Base-by-base conservation (phyloP, 2,329 filamentous ascomycete species). In the Colletotrichum lentis region DNA sequence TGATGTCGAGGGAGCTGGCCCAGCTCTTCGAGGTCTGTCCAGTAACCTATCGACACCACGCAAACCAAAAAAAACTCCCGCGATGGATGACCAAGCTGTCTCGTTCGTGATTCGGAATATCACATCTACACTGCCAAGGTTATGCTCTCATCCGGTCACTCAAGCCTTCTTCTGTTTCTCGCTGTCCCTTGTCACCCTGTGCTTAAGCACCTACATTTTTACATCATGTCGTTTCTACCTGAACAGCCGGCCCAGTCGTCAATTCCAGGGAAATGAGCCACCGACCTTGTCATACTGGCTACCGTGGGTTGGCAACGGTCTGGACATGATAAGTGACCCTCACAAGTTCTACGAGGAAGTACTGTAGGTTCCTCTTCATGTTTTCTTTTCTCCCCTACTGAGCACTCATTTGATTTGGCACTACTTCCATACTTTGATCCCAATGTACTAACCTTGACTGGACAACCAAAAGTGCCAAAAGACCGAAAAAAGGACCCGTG, bases 261-360 rank as follows among this genome's bases (percentile, higher is more conserved):
- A 44, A 14, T 56, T 56, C 10, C 35, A 35, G 22, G 53, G 53
- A 56, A 56, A 56, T 31, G 53, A 56, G 53, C 53, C 53, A 12
- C 53, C 53, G 12, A 56, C 53, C 6, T 44, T 56, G 37, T 18
- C 53, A 43, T 56, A 56, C 39, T 56, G 37, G 53, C 14, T 56
- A 24, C 53, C 53, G 37, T 56, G 53, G 53, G 22, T 56, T 44
- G 53, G 53, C 7, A 56, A 56, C 22, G 53, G 53, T 22, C 37
- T 56, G 20, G n/a, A 41, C 20, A 56, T 56, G 53, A 44, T 56
- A 11, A 18, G 53, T 24, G 53, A 56, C 39, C 53, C 53, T 56
- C 53, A 56, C 14, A 56, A 44, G 16, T 56, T 56, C 39, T 56
- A 56, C 22, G 53, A 56, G 39, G 18, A 44, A 56, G 20, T 35